Base-by-base conservation (phyloP, 257 asterid genomes). In the Nicotiana tabacum region DNA sequence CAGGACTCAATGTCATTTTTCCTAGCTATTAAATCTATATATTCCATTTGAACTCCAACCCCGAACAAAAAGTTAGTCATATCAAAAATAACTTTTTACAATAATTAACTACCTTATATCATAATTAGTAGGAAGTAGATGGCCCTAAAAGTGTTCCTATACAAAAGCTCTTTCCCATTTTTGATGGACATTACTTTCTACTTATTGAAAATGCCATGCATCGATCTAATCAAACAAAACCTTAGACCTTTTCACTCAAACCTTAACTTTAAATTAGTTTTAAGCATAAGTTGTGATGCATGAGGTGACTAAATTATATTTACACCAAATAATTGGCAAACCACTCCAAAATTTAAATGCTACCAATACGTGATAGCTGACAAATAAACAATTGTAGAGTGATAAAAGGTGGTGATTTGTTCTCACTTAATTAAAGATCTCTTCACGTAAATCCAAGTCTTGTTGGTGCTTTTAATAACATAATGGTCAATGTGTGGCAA, bases 291-390 rank as follows among this genome's bases (percentile, higher is more conserved):
- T 46, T 43, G 60, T 51, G 83, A 78, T 68, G 77, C 81, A 80
- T 62, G 18, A 16, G 18, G 35, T 9, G 1, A 9, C 33, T 60
- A 61, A 61, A 51, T 29, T 48, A 51, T 76, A 48, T 80, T 84
- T 6, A 51, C 84, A 37, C 24, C 62, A 30, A 43, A 29, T 16
- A 27, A 70, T 80, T 60, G 87, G 87, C 84, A 80, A 84, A 84
- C 87, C 10, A 84, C 84, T 80, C 48, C 78, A 21, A 62, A 27
- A 60, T 48, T 13, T 70, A 60, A 70, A 76, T 48, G 64, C 2
- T 76, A 27, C 58, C 51, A 72, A 32, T 39, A 43, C 6, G 43
- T 27, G 80, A 51, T 51, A 76, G 12, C 46, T 39, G 64, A 27
- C 80, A 24, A 21, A 27, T 11, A 5, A 21, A 21, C 43, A 72